Base-by-base conservation (phyloP, 345 rosid species). In the Hevea brasiliensis region DNA sequence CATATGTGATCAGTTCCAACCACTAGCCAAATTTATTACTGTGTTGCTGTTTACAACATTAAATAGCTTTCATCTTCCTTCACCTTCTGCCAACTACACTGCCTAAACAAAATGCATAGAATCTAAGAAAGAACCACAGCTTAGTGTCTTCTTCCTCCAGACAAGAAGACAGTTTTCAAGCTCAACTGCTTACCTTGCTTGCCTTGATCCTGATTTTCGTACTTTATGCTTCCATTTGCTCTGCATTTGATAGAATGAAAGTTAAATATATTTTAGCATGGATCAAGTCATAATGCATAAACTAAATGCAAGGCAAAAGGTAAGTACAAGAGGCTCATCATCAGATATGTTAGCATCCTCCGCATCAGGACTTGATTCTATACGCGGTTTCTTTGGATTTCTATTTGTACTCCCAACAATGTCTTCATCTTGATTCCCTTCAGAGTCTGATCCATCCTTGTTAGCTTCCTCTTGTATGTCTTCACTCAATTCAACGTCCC, bases 281-380 rank as follows among this genome's bases (percentile, higher is more conserved):
- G 32, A 41, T 23, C 24, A 54, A 47, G 45, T 32, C 37, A 21
- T 47, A 37, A 76, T 44, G 29, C 24, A 64, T 21, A 45, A 69
- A 57, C 47, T 50, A 72, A 67, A 72, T 21, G 74, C 26, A 67
- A 70, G 18, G 79, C 18, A 37, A 44, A 68, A 68, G 60, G 74
- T 53, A 75, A 15, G 78, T 94, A 95, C 99, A 75, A 95, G 97
- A 70, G 98, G 94, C 85, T 92, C 99, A 73, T 91, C 89, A 51
- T 95, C 99, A 2, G 97, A 88, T 68, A 83, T 63, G 79, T 89
- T 94, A 37, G 84, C 77, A 76, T 80, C 86, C 62, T 68, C 86
- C 14, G 54, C 83, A 63, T 56, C 71, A 51, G 81, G 67, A 42
- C 53, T 37, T 40, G 84, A 78, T 68, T 70, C 69, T n/a, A n/a